Conservation (phyloP, 768 basidiomycete species). For the Boletus sp. region DNA sequence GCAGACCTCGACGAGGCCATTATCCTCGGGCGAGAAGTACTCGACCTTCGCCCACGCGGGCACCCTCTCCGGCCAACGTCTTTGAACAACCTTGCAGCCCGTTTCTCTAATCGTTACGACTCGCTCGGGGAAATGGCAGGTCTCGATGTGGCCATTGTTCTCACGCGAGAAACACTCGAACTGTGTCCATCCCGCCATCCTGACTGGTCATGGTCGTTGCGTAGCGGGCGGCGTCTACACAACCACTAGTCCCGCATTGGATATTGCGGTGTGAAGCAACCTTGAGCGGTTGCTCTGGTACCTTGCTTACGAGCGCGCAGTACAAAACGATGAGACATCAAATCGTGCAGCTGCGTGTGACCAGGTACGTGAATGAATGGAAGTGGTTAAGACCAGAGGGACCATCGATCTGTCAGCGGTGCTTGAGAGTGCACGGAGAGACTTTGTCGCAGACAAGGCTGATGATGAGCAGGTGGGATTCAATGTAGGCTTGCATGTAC, state of each 20-base stretch:
- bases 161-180: too few relatives aligned
- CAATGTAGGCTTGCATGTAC: neutral
- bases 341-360: slow-evolving; percentile 50
- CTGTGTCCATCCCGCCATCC: too few relatives aligned
- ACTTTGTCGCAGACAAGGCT: slow-evolving; percentile 86
- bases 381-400: slow-evolving; percentile 74
- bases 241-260: slow-evolving; percentile 98
- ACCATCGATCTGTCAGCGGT: slow-evolving; percentile 71
- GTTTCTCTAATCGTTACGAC: too few relatives aligned
- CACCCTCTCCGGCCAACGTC: too few relatives aligned
- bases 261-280: slow-evolving; percentile 96
- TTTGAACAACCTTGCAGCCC: too few relatives aligned
- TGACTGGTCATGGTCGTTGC: too few relatives aligned
- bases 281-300: slow-evolving; percentile 97
- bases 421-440: slow-evolving; percentile 68
- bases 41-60: too few relatives aligned
- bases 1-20: too few relatives aligned
- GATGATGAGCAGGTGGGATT: slow-evolving; percentile 74
- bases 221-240: slow-evolving; percentile 66
- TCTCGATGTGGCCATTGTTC: too few relatives aligned
- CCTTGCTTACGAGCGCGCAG: slow-evolving; percentile 71
- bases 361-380: slow-evolving; percentile 84
- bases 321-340: slow-evolving; percentile 28
- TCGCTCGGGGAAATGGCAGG: too few relatives aligned
- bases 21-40: too few relatives aligned